Base-by-base conservation (phyloP, 2,329 filamentous ascomycete species). In the Neofusicoccum cordaticola region DNA sequence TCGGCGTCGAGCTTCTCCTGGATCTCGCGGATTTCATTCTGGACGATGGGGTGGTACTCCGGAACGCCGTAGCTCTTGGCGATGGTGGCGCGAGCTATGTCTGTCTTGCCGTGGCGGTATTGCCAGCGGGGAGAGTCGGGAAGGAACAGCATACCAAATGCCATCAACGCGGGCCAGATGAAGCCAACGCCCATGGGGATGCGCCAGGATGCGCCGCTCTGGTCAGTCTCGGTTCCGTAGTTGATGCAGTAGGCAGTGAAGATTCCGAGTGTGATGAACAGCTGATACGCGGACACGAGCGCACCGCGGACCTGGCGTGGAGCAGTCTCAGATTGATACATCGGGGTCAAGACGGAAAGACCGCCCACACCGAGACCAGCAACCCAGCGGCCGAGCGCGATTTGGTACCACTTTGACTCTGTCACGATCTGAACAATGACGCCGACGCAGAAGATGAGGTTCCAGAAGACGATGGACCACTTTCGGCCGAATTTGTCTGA, bases 261-360 rank as follows among this genome's bases (percentile, higher is more conserved):
- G 73, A 91, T 90, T 53, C 88, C 88, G 34, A 90, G 79, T 0
- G 88, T 90, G 72, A 90, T 88, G 73, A 89, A 85, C 2, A 90
- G 82, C 78, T 90, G 88, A 74, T 90, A 90, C 60, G 56, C 47
- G 13, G 65, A 60, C 34, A 90, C 83, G 44, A 90, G 80, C 6
- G 86, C 81, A 70, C 87, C 87, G 69, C 88, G 85, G 58, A 90
- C 84, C 65, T 86, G 83, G 66, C 86, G 82, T 0, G 88, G 88
- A 2, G 85, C 85, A 64, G 83, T 87, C 75, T 91, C 88, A 15
- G 83, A 85, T 72, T 90, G 87, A 69, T 90, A 90, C 85, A 91
- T 77, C 4, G 76, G 76, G 3, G 74, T 76, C 57, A 86, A 78
- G 47, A 89, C 87, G 5, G 85, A 88, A 0, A 90, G 79, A 19